These are phyloP conservation scores for Ophiostoma ips DNA, from an alignment of 2,329 filamentous ascomycete genomes.

Conservation along the genomic window DNA sequence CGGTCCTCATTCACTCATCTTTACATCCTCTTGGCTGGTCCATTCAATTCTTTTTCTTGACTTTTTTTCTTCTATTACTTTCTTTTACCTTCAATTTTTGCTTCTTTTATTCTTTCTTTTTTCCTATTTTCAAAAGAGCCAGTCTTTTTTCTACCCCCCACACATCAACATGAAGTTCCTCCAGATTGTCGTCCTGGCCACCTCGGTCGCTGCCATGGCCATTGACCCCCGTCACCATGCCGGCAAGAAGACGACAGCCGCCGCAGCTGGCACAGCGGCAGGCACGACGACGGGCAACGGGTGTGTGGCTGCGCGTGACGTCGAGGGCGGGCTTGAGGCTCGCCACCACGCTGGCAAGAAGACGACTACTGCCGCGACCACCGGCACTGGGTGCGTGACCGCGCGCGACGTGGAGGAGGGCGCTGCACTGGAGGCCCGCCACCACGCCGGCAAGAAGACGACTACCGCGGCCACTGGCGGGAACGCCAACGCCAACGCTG, in stretches of 20 bases:
- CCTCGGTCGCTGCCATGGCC: slow-evolving; percentile 7
- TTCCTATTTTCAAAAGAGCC: not conserved
- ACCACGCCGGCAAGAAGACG: slow-evolving; percentile 4
- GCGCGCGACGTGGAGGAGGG: not conserved
- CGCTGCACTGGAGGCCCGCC: slow-evolving; percentile 2
- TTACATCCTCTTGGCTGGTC: slow-evolving; percentile 4
- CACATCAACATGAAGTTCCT: slow-evolving; percentile 10
- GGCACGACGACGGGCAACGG: not conserved
- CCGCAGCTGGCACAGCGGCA: not conserved
- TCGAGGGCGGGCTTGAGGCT: not conserved
- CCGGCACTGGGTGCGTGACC: not conserved
- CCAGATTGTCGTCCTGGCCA: slow-evolving; percentile 5
- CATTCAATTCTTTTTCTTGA: slow-evolving; percentile 4
- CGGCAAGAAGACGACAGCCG: slow-evolving; percentile 3
- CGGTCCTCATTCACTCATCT: not conserved
- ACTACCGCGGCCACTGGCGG: not conserved
- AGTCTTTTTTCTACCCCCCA: not conserved
- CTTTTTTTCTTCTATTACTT: not conserved
- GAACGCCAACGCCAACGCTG: not conserved
- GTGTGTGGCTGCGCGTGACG: not conserved
- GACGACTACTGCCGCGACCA: not conserved
- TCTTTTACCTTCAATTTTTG: not conserved
- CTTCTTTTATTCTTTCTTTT: not conserved
- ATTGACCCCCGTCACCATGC: slow-evolving; percentile 10
- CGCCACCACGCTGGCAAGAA: slow-evolving; percentile 6